phyloP scores from a whole-genome alignment of 441 rosid species.

The Omphalea diandra region DNA sequence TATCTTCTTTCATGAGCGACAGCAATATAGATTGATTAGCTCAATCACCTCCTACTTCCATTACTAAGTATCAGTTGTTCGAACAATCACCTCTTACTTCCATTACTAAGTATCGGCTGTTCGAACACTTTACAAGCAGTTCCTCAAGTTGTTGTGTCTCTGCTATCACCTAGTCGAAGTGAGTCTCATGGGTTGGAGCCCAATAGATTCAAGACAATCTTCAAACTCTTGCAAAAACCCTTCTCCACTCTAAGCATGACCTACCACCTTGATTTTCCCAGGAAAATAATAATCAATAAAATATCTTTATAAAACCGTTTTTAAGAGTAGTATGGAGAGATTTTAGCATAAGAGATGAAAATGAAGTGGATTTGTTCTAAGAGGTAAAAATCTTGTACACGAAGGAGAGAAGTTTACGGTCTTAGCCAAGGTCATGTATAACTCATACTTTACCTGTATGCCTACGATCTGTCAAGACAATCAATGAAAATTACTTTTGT shows the following conservation, averaged over 20 bases:
- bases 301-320: constrained; percentile 25
- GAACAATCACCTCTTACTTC: too few relatives aligned
- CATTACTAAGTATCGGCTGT: too few relatives aligned
- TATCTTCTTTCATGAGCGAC: too few relatives aligned
- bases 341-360: constrained; percentile 12
- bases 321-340: constrained; percentile 18
- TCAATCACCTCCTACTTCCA: too few relatives aligned
- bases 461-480: too few relatives aligned
- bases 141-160: constrained; percentile 66
- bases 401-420: constrained; percentile 33
- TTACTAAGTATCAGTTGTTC: too few relatives aligned
- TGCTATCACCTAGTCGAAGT: constrained; percentile 64
- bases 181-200: constrained; percentile 57
- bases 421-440: too few relatives aligned
- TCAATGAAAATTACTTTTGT: too few relatives aligned
- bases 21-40: too few relatives aligned
- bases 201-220: constrained; percentile 56
- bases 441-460: too few relatives aligned
- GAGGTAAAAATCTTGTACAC: constrained; percentile 27
- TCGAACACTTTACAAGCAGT: too few relatives aligned
- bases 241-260: constrained; percentile 37
- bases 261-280: constrained; percentile 31
- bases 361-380: constrained; percentile 20
- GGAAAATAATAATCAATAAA: constrained; percentile 15
- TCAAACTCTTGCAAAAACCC: constrained; percentile 46